A percentile compares a stretch with the other conserved stretches of the same genome.
These are phyloP conservation scores for Kodamaea leandrae DNA, from an alignment of 805 yeast species.

Conservation along the genomic window DNA sequence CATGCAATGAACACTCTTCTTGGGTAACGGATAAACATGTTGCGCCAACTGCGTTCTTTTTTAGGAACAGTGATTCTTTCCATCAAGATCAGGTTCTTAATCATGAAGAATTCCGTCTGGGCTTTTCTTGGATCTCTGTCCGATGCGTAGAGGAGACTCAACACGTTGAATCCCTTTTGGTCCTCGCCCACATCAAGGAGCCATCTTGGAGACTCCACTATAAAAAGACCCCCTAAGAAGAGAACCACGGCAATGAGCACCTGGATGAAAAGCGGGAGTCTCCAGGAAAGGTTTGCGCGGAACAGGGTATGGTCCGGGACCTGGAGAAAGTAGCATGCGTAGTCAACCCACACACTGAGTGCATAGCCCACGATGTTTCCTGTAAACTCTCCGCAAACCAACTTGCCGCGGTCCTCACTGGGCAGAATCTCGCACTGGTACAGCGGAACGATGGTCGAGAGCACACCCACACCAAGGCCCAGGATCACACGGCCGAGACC, in stretches of 20 bases:
- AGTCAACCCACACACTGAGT: constrained; percentile 85
- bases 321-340: constrained; percentile 63
- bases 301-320: constrained; percentile 42
- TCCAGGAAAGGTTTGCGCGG: constrained; percentile 58
- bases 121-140: constrained; percentile 32
- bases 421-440: constrained; percentile 90
- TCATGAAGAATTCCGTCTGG: constrained; percentile 43
- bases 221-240: constrained; percentile 69
- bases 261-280: constrained; percentile 75
- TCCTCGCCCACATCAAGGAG: constrained; percentile 76
- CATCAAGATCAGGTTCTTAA: constrained; percentile 43
- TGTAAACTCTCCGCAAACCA: constrained; percentile 85
- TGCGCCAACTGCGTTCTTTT: constrained; percentile 40
- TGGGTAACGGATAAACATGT: constrained; percentile 39
- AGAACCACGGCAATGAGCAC: constrained; percentile 68
- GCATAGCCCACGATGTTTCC: constrained; percentile 83
- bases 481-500: constrained; percentile 74
- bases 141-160: constrained; percentile 33
- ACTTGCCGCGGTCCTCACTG: constrained; percentile 76
- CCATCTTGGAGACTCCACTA: constrained; percentile 92
- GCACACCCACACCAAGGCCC: constrained; percentile 84
- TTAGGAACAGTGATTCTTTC: constrained; percentile 40
- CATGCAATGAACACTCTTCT: constrained; percentile 39
- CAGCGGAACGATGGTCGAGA: constrained; percentile 81
- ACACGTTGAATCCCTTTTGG: constrained; percentile 47